Conservation (phyloP, 108 stramenopile species). For the Schizochytrium sp. region DNA sequence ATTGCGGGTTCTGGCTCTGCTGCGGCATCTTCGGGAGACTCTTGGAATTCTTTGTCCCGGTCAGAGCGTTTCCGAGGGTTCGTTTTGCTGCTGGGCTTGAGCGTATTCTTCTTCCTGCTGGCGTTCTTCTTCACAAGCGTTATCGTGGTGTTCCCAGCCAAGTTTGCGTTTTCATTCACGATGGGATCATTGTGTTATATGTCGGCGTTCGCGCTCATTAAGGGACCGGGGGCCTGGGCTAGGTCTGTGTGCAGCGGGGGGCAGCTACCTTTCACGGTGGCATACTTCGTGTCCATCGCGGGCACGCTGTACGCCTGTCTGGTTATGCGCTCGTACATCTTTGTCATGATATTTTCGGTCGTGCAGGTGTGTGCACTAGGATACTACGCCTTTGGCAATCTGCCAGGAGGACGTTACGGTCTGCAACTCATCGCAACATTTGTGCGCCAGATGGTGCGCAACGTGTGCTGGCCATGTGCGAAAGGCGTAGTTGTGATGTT, state of each 20-base stretch:
- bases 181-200: conserved; percentile 52
- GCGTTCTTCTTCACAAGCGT: conserved; percentile 38
- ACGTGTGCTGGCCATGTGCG: conserved; percentile 59
- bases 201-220: conserved; percentile 57
- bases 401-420: conserved; percentile 46
- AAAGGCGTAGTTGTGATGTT: conserved; percentile 33
- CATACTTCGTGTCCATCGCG: conserved; percentile 47
- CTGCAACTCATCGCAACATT: conserved; percentile 20
- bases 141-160: conserved; percentile 42
- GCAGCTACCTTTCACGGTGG: conserved; percentile 43
- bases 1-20: not conserved
- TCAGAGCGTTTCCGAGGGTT: conserved; percentile 39
- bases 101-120: conserved; percentile 47
- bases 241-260: conserved; percentile 11
- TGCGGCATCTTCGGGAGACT: not conserved
- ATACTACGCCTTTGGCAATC: conserved; percentile 56
- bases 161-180: conserved; percentile 52
- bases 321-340: conserved; percentile 41
- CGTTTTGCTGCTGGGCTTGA: conserved; percentile 10
- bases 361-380: conserved; percentile 57
- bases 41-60: not conserved
- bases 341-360: conserved; percentile 46
- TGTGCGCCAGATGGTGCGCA: not conserved
- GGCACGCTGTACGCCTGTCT: conserved; percentile 55
- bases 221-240: conserved; percentile 15